Evolutionary conservation across 371 early-diverging fungal genomes (phyloP).

Genomic region (Mortierella sp.): DNA sequence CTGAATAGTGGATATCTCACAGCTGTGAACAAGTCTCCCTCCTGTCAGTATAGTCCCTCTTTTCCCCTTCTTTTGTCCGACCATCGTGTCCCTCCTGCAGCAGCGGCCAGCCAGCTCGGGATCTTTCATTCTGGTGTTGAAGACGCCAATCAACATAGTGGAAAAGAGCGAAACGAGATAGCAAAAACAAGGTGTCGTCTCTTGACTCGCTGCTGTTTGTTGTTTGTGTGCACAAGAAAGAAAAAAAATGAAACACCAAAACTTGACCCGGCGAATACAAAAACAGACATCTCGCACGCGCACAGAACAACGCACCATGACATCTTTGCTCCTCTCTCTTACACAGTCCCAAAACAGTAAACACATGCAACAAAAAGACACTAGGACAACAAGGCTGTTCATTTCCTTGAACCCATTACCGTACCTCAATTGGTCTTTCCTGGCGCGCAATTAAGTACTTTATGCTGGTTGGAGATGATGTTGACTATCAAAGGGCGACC

Average conservation of each 20-base stretch:
- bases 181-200: neutral
- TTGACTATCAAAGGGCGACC: neutral
- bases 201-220: neutral
- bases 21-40: too few species aligned
- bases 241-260: constrained; percentile 4
- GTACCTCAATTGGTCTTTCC: too few species aligned
- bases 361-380: neutral
- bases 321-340: neutral
- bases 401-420: too few species aligned
- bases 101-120: too few species aligned
- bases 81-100: too few species aligned
- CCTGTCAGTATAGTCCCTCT: too few species aligned
- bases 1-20: too few species aligned
- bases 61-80: too few species aligned
- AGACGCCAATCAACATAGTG: too few species aligned
- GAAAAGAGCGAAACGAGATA: too few species aligned
- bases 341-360: neutral
- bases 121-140: too few species aligned
- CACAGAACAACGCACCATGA: neutral
- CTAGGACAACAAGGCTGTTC: too few species aligned
- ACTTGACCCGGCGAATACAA: constrained; percentile 10
- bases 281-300: constrained; percentile 5
- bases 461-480: neutral
- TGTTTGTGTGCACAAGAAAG: constrained; percentile 9
- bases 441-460: neutral